Percentiles rank a stretch among this genome's conserved stretches.
phyloP scores from a whole-genome alignment of 257 asterid genomes.

The Nicotiana tabacum region DNA sequence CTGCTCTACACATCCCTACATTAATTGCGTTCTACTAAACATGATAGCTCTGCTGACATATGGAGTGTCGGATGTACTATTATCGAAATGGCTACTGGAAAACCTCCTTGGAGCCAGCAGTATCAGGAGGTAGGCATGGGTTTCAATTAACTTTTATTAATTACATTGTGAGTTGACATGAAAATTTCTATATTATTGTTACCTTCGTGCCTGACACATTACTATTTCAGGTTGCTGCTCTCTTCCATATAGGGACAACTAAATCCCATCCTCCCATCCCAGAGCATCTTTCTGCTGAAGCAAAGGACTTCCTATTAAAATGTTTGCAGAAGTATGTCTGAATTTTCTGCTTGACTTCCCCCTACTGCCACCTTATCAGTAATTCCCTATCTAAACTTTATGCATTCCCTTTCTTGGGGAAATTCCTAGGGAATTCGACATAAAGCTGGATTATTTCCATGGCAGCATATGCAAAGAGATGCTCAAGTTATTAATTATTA shows the following conservation, averaged over 20 bases:
- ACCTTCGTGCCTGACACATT: background rate
- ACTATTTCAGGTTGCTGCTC: slow-evolving; percentile 86
- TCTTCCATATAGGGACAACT: slow-evolving; percentile 94
- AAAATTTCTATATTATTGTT: background rate
- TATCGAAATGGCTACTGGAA: slow-evolving; percentile 99
- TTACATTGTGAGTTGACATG: background rate
- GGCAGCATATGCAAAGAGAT: background rate
- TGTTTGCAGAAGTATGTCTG: slow-evolving; percentile 82
- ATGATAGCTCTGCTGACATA: slow-evolving; percentile 88
- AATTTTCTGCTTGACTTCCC: slow-evolving; percentile 3
- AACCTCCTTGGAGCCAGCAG: slow-evolving; percentile 99
- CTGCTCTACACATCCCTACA: background rate
- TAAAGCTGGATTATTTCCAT: slow-evolving; percentile 9
- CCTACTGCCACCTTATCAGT: background rate
- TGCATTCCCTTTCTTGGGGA: slow-evolving; percentile 1
- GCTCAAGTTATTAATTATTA: background rate
- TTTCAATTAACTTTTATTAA: slow-evolving; percentile 4
- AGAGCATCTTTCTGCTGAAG: slow-evolving; percentile 88
- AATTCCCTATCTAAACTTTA: background rate
- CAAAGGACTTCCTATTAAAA: slow-evolving; percentile 80
- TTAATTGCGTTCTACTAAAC: background rate
- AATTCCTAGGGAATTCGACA: background rate
- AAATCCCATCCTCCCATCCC: slow-evolving; percentile 99
- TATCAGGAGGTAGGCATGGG: slow-evolving; percentile 57
- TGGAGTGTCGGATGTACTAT: slow-evolving; percentile 99